Base-by-base conservation (phyloP, 208 protist species). In the Acanthamoeba triangularis region DNA sequence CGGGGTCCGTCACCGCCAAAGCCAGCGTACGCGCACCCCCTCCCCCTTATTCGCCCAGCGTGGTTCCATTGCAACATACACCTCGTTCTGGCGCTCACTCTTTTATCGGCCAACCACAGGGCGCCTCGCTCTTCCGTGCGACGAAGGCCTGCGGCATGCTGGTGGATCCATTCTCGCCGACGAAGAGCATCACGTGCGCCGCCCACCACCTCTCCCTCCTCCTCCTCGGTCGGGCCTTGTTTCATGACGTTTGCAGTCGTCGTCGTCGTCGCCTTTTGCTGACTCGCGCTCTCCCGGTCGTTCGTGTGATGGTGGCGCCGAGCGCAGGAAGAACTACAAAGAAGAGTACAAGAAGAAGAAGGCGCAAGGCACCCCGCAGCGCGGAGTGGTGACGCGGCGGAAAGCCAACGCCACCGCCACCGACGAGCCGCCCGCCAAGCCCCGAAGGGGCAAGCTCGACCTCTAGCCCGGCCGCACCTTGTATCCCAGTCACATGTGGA, bases 111-210 rank as follows among this genome's bases (percentile, higher is more conserved):
- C 30, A 13, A 82, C 30, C 14, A 41, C 74, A 82, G 74, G 74
- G 41, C 18, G 74, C 74, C 10, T 7, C n/a, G 3, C 18, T 52
- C 1, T 82, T 82, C 74, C 33, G 74, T 4, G 35, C 2, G 18
- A 82, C 30, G 11, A 82, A 82, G 41, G 23, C 2, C 3, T 2
- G 6, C 18, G 74, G 74, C 33, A 52, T 0, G 33, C 18, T 82
- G 33, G 74, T 82, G 23, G 74, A 82, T 28, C 74, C 74, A 1
- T 82, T 82, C 74, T 82, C 74, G 37, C 74, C 74, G 6, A 52
- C 33, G 35, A 82, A 82, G 74, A 49, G 74, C 74, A 49, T 82
- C 30, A 10, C 8, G 67, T 76, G 44, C 67, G 67, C 18, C 49
- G 10, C 49, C 49, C 14, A 41, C 37, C 37, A 41, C 37, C 37